Evolutionary conservation across 2,329 filamentous ascomycete genomes (phyloP), one percentile per base, ranked within the genome.

Genomic region (Parastagonospora nodorum): DNA sequence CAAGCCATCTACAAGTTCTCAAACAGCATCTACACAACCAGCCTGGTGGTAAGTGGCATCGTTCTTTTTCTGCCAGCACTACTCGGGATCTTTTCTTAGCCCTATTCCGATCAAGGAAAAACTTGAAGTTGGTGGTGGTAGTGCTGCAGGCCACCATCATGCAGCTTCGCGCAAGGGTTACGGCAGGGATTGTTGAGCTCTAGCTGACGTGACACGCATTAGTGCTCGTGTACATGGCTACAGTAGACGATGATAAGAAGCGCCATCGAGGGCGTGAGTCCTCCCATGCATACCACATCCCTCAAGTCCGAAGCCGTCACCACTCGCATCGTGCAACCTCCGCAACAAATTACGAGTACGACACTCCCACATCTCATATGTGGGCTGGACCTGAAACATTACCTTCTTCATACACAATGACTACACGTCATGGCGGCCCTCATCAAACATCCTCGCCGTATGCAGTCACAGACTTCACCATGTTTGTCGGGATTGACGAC

Each of bases 1-100:
- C 84, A 0, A 87, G 84, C 60, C 84, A 87, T 63, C 78, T 86
- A 24, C 84, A 87, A 67, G 83, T 86, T 2, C 74, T 87, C 15
- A 84, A 84, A 65, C 78, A 77, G 10, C 80, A 83, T 51, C 72
- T 86, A 32, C 75, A 77, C 55, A 75, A 78, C 5, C 78, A 83
- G 53, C 77, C 79, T 27, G 73, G 77, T 51, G 82, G 82, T 83
- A 68, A 75, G 78, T 70, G 39, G 12, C 24, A 2, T n/a, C 32
- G 36, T 44, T 35, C 27, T 37, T 42, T 11, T 28, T 48, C 12
- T 9, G 5, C 14, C 4, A 37, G 32, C 32, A 35, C 19, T 24
- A 24, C 19, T 24, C 5, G 5, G 19, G 19, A 5, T 24, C 19
- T 24, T 3, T 24, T 24, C 19, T 24, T 24, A 24, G 5, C 19